A percentile compares a stretch with the other conserved stretches of the same genome.
These are phyloP conservation scores for Arctium minus DNA, from an alignment of 129 eudicot genomes.

Conservation along the genomic window DNA sequence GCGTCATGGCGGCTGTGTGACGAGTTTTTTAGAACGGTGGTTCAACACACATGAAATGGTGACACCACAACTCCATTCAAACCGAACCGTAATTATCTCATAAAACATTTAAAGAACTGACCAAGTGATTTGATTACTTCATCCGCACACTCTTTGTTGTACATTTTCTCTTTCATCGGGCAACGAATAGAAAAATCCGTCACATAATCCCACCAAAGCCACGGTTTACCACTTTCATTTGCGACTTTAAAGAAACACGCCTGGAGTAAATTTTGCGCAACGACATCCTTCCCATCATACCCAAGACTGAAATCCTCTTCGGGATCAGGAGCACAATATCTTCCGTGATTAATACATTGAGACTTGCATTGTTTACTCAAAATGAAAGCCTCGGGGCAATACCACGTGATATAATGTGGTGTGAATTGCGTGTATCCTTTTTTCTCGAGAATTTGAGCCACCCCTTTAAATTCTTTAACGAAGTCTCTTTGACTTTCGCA, in stretches of 20 bases:
- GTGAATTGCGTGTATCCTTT: constrained; percentile 88
- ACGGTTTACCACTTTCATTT: constrained; percentile 81
- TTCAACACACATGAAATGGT: no score
- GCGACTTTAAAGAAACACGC: constrained; percentile 80
- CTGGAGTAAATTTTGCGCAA: constrained; percentile 69
- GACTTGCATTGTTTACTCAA: constrained; percentile 84
- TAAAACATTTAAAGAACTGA: constrained; percentile 23
- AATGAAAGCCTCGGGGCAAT: constrained; percentile 90
- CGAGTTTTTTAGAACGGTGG: no score
- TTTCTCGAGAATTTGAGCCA: constrained; percentile 82
- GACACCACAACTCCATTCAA: neutral
- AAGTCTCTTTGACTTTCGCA: constrained; percentile 76
- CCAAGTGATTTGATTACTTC: constrained; percentile 81
- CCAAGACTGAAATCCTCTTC: constrained; percentile 78
- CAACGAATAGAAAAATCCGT: constrained; percentile 90
- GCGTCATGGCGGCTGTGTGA: no score
- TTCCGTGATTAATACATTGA: constrained; percentile 88
- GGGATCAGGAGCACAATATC: constrained; percentile 97
- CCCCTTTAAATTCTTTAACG: constrained; percentile 79
- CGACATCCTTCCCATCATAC: constrained; percentile 89
- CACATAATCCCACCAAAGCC: constrained; percentile 99
- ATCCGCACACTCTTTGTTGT: constrained; percentile 77
- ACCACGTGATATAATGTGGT: constrained; percentile 97
- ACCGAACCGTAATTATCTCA: neutral
- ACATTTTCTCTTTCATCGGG: constrained; percentile 78